These are phyloP conservation scores for Trametes cinnabarina DNA, from an alignment of 768 basidiomycete species.

Conservation along the genomic window DNA sequence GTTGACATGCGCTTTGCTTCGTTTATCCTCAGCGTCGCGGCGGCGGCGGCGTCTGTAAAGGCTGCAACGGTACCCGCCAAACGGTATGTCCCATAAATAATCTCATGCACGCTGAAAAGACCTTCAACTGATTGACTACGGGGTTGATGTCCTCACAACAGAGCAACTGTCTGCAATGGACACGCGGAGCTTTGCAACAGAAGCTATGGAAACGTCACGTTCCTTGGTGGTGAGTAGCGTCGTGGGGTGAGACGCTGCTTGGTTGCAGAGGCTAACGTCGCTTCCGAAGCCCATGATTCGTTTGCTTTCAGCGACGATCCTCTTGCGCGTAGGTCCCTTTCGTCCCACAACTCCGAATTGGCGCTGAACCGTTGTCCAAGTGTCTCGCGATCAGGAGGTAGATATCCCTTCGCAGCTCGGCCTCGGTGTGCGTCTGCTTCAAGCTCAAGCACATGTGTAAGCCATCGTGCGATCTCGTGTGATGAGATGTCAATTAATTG, in stretches of 20 bases:
- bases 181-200: constrained; percentile 59
- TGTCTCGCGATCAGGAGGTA: constrained; percentile 50
- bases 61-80: constrained; percentile 4
- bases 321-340: constrained; percentile 39
- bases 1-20: constrained; percentile 13
- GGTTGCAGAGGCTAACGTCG: not conserved
- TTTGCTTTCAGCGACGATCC: constrained; percentile 50
- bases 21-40: constrained; percentile 4
- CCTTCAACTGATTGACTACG: not conserved
- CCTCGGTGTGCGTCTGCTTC: constrained; percentile 54
- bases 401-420: constrained; percentile 48
- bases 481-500: too few species aligned
- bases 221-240: constrained; percentile 30
- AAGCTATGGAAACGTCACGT: constrained; percentile 47
- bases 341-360: not conserved
- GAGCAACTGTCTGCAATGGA: constrained; percentile 54
- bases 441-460: constrained; percentile 45
- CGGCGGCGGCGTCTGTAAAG: constrained; percentile 10
- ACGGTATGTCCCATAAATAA: not conserved
- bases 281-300: constrained; percentile 48
- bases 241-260: not conserved
- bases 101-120: not conserved
- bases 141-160: not conserved
- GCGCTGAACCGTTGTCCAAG: constrained; percentile 22
- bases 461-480: too few species aligned